Evolutionary conservation across 768 basidiomycete species (phyloP), one percentile per base, ranked within the genome.

Genomic region (Lactarius sp.): DNA sequence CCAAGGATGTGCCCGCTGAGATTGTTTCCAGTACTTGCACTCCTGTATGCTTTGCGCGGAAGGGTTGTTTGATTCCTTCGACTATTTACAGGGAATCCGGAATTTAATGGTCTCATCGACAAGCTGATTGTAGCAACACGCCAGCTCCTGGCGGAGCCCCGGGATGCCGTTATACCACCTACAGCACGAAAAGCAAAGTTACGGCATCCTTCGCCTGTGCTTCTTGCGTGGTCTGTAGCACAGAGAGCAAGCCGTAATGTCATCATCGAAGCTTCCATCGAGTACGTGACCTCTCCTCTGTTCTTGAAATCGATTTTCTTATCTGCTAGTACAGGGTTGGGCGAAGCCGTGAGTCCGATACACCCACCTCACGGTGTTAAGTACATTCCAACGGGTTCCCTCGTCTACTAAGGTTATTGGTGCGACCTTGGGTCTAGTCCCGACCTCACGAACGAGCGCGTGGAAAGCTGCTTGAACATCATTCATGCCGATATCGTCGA

Each of bases 391-490:
- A 52, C 34, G 6, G 52, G 22, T 8, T 16, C 8, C 18, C 36
- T 33, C 27, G 31, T 49, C 44, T n/a, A 36, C 20, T 34, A 31
- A 61, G 61, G 61, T 41, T 62, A 62, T 36, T 62, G 61, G 61
- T n/a, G 49, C 18, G 18, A n/a, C 5, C 41, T 62, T n/a, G n/a
- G 33, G 54, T 42, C 47, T 16, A 62, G 47, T 44, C 20, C 10
- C 6, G n/a, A 42, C n/a, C 56, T 56, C n/a, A 10, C 31, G 14
- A 37, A 50, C 12, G 22, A 13, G 9, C 22, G 2, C 6, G 27
- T n/a, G n/a, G n/a, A n/a, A n/a, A n/a, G n/a, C n/a, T n/a, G n/a
- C n/a, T n/a, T n/a, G n/a, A n/a, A n/a, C 9, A 49, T 62, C 42
- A 56, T 62, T 34, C 61, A 50, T 10, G 13, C 9, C 5, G 61